Base-by-base conservation (phyloP, 768 basidiomycete genomes). In the Boletales sp. region DNA sequence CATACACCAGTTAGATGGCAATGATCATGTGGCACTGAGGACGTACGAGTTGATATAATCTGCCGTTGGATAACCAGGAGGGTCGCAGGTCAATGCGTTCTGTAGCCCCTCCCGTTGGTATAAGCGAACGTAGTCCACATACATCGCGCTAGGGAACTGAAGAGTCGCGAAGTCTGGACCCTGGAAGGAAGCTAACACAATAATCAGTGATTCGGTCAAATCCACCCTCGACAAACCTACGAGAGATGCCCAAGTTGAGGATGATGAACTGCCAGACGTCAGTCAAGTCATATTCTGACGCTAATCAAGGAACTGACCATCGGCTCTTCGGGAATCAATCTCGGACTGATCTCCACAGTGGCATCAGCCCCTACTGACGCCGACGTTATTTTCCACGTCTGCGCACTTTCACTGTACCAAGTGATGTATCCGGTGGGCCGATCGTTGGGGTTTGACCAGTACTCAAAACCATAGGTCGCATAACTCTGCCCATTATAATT, bases 111-210 rank as follows among this genome's bases (percentile, higher is more conserved):
- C 64, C 32, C 86, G 81, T 71, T 97, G 94, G 58, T 92, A 91
- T 45, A 94, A 78, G 34, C 92, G 83, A 19, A 99, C 79, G 58
- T 97, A 97, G 67, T 97, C 95, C 55, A 98, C 70, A 52, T 79
- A 81, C 88, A 95, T 88, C 51, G 77, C 71, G 8, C 79, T 74
- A 0, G 94, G 95, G 75, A 93, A 95, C 41, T 66, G 60, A 46
- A 97, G 72, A 60, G 90, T 72, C 55, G 72, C 73, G 60, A 75
- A 92, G 67, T 94, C 84, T 49, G 82, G 81, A 43, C 66, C 57
- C 61, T 93, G 89, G 75, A 94, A 93, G 36, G 76, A 74, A 3
- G 83, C 75, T 77, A 48, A 17, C 24, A 27, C 34, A 35, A n/a
- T 17, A n/a, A 35, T 58, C 17, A 62, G 27, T 11, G 47, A 53